Evolutionary conservation across 495 filamentous ascomycete genomes (phyloP).

Genomic region (Xylaria acuta): DNA sequence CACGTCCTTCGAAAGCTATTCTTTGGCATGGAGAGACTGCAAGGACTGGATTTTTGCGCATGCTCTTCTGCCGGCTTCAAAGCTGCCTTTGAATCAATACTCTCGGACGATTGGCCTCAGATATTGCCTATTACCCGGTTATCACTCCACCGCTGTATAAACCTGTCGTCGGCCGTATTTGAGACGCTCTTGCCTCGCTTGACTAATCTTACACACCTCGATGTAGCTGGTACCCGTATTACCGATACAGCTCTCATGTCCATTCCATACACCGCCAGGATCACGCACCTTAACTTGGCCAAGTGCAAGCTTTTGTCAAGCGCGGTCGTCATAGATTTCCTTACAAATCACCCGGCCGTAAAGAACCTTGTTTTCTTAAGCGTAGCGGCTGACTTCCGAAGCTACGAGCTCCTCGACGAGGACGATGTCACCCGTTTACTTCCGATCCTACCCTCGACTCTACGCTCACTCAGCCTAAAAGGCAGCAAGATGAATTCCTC

Average conservation of each 20-base stretch:
- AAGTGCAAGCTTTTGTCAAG: constrained; percentile 77
- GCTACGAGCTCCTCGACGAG: constrained; percentile 72
- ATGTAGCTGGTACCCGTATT: constrained; percentile 80
- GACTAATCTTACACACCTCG: constrained; percentile 75
- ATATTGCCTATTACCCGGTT: constrained; percentile 69
- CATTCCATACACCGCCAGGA: constrained; percentile 72
- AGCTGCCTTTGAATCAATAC: constrained; percentile 54
- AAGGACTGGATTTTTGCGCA: constrained; percentile 80
- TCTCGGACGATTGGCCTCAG: constrained; percentile 51
- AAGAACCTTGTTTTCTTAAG: constrained; percentile 75
- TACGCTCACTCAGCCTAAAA: constrained; percentile 78
- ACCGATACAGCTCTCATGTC: constrained; percentile 73
- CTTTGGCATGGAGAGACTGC: constrained; percentile 70
- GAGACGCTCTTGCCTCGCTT: constrained; percentile 74
- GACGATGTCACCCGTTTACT: constrained; percentile 71
- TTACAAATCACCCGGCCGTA: constrained; percentile 75
- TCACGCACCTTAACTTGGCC: constrained; percentile 82
- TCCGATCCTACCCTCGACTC: constrained; percentile 68
- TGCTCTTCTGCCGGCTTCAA: constrained; percentile 75
- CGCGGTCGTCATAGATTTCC: constrained; percentile 70
- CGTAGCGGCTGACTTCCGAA: constrained; percentile 74
- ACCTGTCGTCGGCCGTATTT: constrained; percentile 70
- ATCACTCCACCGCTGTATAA: constrained; percentile 82
- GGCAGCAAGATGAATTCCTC: constrained; percentile 71
- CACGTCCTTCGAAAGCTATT: constrained; percentile 77